These are phyloP conservation scores for Trifolium dubium DNA, from an alignment of 306 rosid species.

Conservation along the genomic window DNA sequence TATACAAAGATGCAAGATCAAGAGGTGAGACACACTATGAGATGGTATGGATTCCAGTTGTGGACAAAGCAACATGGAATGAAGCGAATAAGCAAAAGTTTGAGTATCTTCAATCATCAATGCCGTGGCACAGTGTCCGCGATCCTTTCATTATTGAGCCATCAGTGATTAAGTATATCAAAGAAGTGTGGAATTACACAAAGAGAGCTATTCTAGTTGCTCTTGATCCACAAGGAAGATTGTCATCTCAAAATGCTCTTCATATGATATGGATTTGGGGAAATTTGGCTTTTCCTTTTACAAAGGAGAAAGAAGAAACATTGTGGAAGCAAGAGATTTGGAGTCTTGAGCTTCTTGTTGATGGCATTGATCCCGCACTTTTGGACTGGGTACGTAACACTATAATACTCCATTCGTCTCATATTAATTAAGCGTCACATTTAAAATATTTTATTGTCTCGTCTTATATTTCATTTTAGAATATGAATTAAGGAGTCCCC, in stretches of 20 bases:
- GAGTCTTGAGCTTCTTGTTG: constrained; percentile 71
- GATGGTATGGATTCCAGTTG: constrained; percentile 82
- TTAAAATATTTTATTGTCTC: no score
- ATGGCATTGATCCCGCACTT: constrained; percentile 59
- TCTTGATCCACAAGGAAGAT: constrained; percentile 80
- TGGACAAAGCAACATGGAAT: constrained; percentile 51
- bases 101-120: constrained; percentile 56
- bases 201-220: constrained; percentile 76
- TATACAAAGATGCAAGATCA: constrained; percentile 47
- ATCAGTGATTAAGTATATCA: constrained; percentile 65
- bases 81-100: constrained; percentile 47
- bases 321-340: constrained; percentile 74
- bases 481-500: no score
- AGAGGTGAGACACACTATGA: constrained; percentile 57
- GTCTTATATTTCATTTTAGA: no score
- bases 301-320: constrained; percentile 63
- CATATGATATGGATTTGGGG: constrained; percentile 94
- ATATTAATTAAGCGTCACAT: not conserved
- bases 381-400: constrained; percentile 70
- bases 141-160: constrained; percentile 67
- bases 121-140: constrained; percentile 69
- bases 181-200: constrained; percentile 67
- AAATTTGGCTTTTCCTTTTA: constrained; percentile 76
- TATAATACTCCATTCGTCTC: not conserved
- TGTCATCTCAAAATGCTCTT: constrained; percentile 66